Base-by-base conservation (phyloP, 805 yeast species). In the Candida silvatica region DNA sequence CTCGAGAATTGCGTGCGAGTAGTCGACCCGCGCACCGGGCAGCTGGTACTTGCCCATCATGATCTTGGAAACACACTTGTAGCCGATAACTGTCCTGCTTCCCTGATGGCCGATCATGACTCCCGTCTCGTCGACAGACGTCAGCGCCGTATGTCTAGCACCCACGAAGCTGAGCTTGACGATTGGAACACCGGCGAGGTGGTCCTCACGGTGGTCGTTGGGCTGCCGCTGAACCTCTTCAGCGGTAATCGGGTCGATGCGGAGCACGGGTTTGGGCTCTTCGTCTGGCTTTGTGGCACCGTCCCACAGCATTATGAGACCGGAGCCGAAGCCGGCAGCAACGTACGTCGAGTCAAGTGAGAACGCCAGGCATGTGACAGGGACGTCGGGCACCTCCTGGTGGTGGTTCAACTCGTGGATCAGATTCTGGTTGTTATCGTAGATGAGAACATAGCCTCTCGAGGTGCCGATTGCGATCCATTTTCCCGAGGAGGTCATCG, bases 291-390 rank as follows among this genome's bases (percentile, higher is more conserved):
- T n/a, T n/a, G n/a, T n/a, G n/a, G n/a, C n/a, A n/a, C n/a, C 45
- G 41, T 82, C 77, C 94, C 95, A 90, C 2, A 83, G 45, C 20
- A 67, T 59, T 2, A 88, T 66, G 36, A 62, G 64, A 0, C 97
- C 97, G 17, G 66, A 58, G 4, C 64, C 61, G 43, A 69, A 75
- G 2, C 95, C 94, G 0, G 77, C 80, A 0, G 81, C 85, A 3
- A 86, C 42, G 46, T 68, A 71, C 0, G 80, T 65, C 2, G 83
- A 80, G 51, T 88, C 95, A 5, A 71, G 59, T 0, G 92, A 79
- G 11, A 80, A 56, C 0, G 74, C 64, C 17, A 87, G 48, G 3
- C 73, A 40, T 0, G 81, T 67, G 1, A 0, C 66, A 45, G 0
- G 80, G 77, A 15, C 42, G 43, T 4, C 52, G 45, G 9, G 53